Percentiles rank a stretch among this genome's conserved stretches.
These are phyloP conservation scores for Hymenoscyphus linearis DNA, from an alignment of 2,329 filamentous ascomycete genomes.

Conservation along the genomic window DNA sequence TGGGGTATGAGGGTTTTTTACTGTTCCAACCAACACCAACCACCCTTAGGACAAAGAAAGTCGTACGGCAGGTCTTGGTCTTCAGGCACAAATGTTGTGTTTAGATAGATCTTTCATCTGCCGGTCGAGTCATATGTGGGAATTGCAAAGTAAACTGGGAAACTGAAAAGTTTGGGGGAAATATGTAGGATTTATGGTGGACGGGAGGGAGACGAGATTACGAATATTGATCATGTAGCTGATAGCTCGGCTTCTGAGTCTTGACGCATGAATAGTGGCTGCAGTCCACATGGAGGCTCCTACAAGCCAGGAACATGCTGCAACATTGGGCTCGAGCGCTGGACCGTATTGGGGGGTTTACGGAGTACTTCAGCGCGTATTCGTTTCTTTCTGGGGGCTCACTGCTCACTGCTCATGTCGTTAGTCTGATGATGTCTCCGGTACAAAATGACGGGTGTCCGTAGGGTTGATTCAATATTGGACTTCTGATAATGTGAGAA, in stretches of 20 bases:
- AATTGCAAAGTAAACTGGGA: background rate
- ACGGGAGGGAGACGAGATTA: background rate
- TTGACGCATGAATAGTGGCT: constrained; percentile 6
- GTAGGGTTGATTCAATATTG: background rate
- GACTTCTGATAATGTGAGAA: background rate
- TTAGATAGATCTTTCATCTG: background rate
- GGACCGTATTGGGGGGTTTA: background rate
- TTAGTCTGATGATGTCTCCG: background rate
- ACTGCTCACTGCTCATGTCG: background rate
- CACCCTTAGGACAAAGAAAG: background rate
- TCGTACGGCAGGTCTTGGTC: background rate
- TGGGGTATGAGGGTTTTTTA: background rate
- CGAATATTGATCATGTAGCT: background rate
- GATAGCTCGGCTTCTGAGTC: background rate
- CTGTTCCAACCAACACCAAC: background rate
- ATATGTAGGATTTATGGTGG: background rate
- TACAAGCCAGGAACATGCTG: constrained; percentile 8
- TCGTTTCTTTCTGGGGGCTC: background rate
- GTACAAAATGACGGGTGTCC: background rate
- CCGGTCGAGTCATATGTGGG: background rate
- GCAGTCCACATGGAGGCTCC: background rate
- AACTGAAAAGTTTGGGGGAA: background rate
- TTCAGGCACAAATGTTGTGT: background rate
- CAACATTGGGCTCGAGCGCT: constrained; percentile 7
- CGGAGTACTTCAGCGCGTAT: background rate